Evolutionary conservation across 2,329 filamentous ascomycete genomes (phyloP).

Genomic region (Xylaria polymorpha): DNA sequence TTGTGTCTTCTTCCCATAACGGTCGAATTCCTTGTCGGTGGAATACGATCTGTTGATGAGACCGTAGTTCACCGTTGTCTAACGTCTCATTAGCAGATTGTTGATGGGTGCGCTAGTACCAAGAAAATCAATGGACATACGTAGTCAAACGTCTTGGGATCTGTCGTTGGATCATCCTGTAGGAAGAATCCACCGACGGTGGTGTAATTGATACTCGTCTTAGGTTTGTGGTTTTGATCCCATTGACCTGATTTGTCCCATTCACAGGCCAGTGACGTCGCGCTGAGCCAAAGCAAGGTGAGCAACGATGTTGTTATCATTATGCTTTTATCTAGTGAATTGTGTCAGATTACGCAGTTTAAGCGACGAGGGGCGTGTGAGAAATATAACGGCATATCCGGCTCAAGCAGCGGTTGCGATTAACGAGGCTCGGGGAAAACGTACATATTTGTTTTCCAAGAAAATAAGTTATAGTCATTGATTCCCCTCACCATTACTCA

Average conservation of each 20-base stretch:
- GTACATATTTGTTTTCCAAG: not conserved
- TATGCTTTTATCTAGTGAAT: not conserved
- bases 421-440: not conserved
- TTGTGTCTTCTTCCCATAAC: conserved; percentile 61
- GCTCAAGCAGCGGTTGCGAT: not conserved
- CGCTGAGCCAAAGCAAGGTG: conserved; percentile 41
- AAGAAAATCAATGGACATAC: conserved; percentile 54
- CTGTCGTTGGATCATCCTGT: conserved; percentile 69
- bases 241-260: conserved; percentile 43
- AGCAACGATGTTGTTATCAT: conserved; percentile 39
- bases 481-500: conserved; percentile 9
- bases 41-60: conserved; percentile 72
- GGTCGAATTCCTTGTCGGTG: conserved; percentile 60
- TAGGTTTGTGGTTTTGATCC: conserved; percentile 33
- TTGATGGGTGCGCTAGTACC: not conserved
- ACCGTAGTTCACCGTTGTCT: conserved; percentile 73
- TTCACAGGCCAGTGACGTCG: conserved; percentile 41
- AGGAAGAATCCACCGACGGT: conserved; percentile 72
- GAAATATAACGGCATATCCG: not conserved
- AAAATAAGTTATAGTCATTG: conserved; percentile 4
- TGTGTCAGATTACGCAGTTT: not conserved
- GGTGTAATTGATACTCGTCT: conserved; percentile 66
- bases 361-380: not conserved
- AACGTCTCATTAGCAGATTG: conserved; percentile 29
- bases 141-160: conserved; percentile 71